A percentile compares a stretch with the other conserved stretches of the same genome.
phyloP scores from a whole-genome alignment of 1,139 yeast genomes.

The Suhomyces bolitotheri region DNA sequence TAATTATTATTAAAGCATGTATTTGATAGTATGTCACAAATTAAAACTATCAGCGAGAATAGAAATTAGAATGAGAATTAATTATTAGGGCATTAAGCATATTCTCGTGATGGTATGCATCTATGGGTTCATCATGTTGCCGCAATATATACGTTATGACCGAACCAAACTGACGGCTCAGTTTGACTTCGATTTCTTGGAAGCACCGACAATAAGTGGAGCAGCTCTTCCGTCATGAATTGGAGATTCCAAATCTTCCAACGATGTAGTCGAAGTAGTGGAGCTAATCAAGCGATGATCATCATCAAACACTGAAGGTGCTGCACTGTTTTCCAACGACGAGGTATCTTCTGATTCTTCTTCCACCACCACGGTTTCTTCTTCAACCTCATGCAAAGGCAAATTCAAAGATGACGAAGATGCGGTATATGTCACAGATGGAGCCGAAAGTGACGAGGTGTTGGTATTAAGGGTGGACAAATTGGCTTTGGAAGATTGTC shows the following conservation, averaged over 20 bases:
- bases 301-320: constrained; percentile 43
- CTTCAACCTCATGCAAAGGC: constrained; percentile 12
- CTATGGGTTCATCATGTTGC: constrained; percentile 2
- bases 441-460: constrained; percentile 9
- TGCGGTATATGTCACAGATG: constrained; percentile 11
- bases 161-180: constrained; percentile 1
- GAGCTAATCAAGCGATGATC: constrained; percentile 26
- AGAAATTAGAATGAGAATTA: constrained; percentile 1
- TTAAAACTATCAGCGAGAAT: no score
- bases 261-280: constrained; percentile 34
- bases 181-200: constrained; percentile 5
- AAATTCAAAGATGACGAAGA: constrained; percentile 22
- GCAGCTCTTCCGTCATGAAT: constrained; percentile 2
- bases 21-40: no score
- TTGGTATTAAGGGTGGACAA: constrained; percentile 15
- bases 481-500: constrained; percentile 31
- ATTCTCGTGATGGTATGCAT: constrained; percentile 3
- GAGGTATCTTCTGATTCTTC: constrained; percentile 33
- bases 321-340: constrained; percentile 33
- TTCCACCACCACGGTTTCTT: constrained; percentile 14
- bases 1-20: no score
- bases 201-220: constrained; percentile 1
- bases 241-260: constrained; percentile 29
- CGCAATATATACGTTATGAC: constrained; percentile 1
- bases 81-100: constrained; percentile 6